Evolutionary conservation across 2,329 filamentous ascomycete genomes (phyloP), one percentile per base, ranked within the genome.

Genomic region (Ceratocystis eucalypticola): DNA sequence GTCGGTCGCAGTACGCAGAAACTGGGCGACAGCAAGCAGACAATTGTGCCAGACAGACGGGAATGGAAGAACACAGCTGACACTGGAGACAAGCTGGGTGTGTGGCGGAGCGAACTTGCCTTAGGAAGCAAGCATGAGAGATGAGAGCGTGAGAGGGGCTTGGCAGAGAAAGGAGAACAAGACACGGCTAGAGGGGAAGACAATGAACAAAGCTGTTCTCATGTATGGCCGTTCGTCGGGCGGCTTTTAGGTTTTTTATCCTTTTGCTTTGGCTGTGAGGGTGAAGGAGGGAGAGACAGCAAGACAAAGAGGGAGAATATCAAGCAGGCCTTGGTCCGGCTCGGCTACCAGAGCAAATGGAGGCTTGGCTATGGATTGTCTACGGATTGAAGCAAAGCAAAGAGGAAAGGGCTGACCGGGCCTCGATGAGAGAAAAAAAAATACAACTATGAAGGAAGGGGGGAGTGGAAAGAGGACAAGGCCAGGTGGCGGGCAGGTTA

Each of bases 231-330:
- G 55, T 59, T 37, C 4, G 30, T 59, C 25, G 28, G 15, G 25
- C 55, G 28, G 55, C 28, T 25, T 25, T 15, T 59, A 41, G 37
- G 25, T 59, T 30, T 59, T 17, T 20, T 57, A 5, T 57, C 7
- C 6, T 53, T 15, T 22, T 22, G 33, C 17, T 10, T 20, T 59
- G 17, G 55, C 55, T 17, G 30, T n/a, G 28, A 64, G 8, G 59
- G 12, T 41, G 45, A 53, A 66, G 64, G 48, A 66, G 62, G 48
- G 33, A 45, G 41, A 63, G 41, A 61, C 28, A 53, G 12, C 44
- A 64, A 63, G 62, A 57, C 37, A 63, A 64, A 57, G 41, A 17
- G 55, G 55, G 55, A 28, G 15, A 59, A 37, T 22, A 37, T 59
- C 28, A 15, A 30, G 15, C 28, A n/a, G 10, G 55, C 30, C 33